Conservation (phyloP, 148 eudicot species). For the Chenopodium formosanum region DNA sequence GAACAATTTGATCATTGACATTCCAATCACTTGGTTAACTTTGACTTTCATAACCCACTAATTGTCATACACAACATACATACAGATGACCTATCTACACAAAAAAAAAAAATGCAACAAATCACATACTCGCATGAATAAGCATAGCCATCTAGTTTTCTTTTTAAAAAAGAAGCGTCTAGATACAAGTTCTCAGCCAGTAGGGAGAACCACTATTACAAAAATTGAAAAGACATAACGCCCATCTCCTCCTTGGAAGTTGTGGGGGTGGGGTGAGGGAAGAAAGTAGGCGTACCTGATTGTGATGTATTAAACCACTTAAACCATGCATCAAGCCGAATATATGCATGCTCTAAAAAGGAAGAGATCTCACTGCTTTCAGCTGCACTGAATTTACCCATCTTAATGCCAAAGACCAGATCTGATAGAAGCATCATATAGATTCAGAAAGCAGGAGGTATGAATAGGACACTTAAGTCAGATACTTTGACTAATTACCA, state of each 20-base stretch:
- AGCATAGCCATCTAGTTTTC: background rate
- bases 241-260: too few species aligned
- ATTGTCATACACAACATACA: background rate
- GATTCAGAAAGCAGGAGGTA: too few species aligned
- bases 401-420: constrained; percentile 58
- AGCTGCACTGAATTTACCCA: constrained; percentile 43
- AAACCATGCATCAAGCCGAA: constrained; percentile 95
- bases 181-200: background rate
- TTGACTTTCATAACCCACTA: background rate
- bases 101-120: background rate
- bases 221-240: background rate
- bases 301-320: constrained; percentile 95
- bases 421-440: constrained; percentile 46
- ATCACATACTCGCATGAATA: background rate
- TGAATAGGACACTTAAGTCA: too few species aligned
- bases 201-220: background rate
- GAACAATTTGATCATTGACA: background rate
- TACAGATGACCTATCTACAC: background rate
- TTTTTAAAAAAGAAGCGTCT: background rate
- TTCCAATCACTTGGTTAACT: background rate
- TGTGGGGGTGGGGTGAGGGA: background rate
- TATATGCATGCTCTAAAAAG: constrained; percentile 68
- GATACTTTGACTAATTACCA: too few species aligned
- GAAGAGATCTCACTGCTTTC: constrained; percentile 58
- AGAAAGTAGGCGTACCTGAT: constrained; percentile 48